Evolutionary conservation across 768 basidiomycete species (phyloP).

Genomic region (Tricholoma flavovirens): DNA sequence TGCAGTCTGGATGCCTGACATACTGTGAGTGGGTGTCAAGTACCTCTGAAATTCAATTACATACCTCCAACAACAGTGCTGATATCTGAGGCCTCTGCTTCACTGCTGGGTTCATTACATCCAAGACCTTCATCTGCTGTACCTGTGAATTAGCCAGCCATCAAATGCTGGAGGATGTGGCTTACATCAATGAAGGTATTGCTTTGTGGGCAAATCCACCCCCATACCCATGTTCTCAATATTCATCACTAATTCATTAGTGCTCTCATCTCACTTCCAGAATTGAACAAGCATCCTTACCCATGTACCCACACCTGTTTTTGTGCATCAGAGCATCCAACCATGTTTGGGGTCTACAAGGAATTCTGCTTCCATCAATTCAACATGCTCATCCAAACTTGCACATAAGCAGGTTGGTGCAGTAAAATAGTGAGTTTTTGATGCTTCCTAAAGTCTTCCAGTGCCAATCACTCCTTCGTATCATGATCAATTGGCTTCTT

Average conservation of each 20-base stretch:
- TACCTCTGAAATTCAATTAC: neutral
- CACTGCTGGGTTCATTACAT: neutral
- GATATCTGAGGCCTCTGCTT: neutral
- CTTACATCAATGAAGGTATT: neutral
- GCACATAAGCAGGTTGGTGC: neutral
- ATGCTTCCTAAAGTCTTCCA: neutral
- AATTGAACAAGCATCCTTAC: neutral
- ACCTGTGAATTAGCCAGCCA: neutral
- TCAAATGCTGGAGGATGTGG: neutral
- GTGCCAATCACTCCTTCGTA: neutral
- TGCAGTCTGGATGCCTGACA: neutral
- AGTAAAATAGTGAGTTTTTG: neutral
- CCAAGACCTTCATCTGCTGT: neutral
- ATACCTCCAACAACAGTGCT: neutral
- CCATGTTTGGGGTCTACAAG: neutral
- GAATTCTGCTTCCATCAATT: neutral
- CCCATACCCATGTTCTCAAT: neutral
- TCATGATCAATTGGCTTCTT: neutral
- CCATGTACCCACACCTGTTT: neutral
- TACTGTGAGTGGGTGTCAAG: neutral
- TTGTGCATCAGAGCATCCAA: neutral
- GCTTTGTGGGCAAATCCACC: neutral
- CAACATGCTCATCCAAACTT: neutral
- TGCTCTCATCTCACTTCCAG: neutral
- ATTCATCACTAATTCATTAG: neutral